phyloP scores from a whole-genome alignment of 192 early-diverging fungal species.

The Diversispora epigaea region DNA sequence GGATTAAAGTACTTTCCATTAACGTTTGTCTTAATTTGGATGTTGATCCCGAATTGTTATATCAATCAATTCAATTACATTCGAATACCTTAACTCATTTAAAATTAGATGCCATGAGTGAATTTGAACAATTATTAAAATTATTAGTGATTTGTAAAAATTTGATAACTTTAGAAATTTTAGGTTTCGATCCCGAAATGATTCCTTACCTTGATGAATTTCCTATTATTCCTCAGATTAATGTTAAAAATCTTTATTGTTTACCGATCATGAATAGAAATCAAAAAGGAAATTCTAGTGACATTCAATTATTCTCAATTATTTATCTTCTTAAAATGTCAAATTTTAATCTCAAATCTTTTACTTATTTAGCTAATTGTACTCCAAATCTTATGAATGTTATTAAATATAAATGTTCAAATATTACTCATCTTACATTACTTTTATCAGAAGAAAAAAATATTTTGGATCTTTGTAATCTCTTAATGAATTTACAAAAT shows the following conservation, averaged over 20 bases:
- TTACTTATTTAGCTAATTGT: background rate
- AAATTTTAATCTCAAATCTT: background rate
- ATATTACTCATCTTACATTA: background rate
- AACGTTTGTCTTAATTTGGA: background rate
- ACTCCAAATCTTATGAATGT: background rate
- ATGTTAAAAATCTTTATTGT: background rate
- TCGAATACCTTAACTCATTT: background rate
- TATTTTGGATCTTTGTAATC: background rate
- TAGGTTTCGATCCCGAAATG: background rate
- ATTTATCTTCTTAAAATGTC: background rate
- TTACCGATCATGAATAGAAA: background rate
- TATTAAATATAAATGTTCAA: background rate
- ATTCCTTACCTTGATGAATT: background rate
- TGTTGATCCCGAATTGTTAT: background rate
- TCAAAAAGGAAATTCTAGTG: background rate
- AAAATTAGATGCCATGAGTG: background rate
- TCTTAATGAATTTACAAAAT: background rate
- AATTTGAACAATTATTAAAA: background rate
- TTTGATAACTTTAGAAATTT: background rate
- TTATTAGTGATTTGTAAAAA: background rate
- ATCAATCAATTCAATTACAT: background rate
- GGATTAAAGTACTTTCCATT: background rate
- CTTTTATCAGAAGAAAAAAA: background rate
- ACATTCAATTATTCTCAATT: background rate
- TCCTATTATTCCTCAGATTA: background rate